These are phyloP conservation scores for Crithidia mellificae DNA, from an alignment of 208 protist species.

Conservation along the genomic window DNA sequence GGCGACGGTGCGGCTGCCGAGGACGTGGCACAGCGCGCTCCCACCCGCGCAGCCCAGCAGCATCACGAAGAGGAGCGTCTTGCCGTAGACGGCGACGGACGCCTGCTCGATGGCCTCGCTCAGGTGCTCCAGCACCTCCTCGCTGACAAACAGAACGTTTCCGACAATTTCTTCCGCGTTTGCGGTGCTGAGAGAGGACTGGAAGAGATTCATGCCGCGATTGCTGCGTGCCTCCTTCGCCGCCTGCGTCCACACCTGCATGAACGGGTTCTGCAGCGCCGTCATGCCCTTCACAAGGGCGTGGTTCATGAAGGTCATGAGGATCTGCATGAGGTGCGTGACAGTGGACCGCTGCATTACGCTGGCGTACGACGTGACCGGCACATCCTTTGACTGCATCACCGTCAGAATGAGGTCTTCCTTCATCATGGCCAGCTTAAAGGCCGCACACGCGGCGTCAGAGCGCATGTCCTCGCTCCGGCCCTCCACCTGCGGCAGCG, in stretches of 20 bases:
- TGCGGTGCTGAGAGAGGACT: conserved; percentile 19
- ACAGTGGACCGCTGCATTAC: conserved; percentile 45
- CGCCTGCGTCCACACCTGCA: conserved; percentile 36
- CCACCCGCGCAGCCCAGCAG: conserved; percentile 71
- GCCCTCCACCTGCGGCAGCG: conserved; percentile 39
- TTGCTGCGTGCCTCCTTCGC: conserved; percentile 27
- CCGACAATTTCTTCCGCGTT: conserved; percentile 31
- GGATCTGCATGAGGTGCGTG: conserved; percentile 66
- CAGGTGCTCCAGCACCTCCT: conserved; percentile 27
- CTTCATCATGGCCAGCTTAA: conserved; percentile 71
- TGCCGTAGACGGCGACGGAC: conserved; percentile 65
- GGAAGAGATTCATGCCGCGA: conserved; percentile 13
- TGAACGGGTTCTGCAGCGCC: conserved; percentile 51
- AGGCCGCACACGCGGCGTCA: conserved; percentile 75
- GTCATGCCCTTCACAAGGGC: conserved; percentile 60
- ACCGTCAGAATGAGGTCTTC: conserved; percentile 66
- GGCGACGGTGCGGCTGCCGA: conserved; percentile 41
- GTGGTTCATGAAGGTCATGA: conserved; percentile 83
- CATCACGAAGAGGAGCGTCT: conserved; percentile 65
- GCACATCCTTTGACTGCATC: conserved; percentile 55
- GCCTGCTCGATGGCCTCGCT: conserved; percentile 54
- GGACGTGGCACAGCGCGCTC: conserved; percentile 45
- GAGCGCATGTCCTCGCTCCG: conserved; percentile 82
- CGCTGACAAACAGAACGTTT: conserved; percentile 31
- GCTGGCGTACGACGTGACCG: conserved; percentile 42